phyloP scores from a whole-genome alignment of 2,329 filamentous ascomycete species.

The Hirsutella rhossiliensis region DNA sequence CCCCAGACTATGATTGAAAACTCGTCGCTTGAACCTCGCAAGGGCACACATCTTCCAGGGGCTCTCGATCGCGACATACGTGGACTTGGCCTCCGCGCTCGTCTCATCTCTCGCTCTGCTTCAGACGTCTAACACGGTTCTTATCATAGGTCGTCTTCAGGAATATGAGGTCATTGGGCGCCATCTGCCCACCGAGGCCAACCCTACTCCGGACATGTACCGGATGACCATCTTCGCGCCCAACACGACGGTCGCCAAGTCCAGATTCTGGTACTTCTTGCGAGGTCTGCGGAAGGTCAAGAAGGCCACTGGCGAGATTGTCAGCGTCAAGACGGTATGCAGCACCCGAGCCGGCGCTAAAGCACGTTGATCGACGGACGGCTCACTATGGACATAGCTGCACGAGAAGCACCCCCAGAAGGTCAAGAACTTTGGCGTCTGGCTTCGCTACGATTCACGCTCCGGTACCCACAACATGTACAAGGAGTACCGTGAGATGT shows the following conservation, averaged over 20 bases:
- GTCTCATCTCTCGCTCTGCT: too few relatives aligned
- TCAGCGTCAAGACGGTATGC: slow-evolving; percentile 83
- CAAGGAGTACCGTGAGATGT: slow-evolving; percentile 99
- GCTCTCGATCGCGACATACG: too few relatives aligned
- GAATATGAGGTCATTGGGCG: slow-evolving; percentile 99
- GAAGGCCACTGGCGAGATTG: slow-evolving; percentile 99
- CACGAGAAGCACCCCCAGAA: slow-evolving; percentile 97
- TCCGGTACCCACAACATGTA: slow-evolving; percentile 99
- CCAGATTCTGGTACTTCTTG: slow-evolving; percentile 99
- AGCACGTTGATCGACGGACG: not conserved
- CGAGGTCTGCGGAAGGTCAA: slow-evolving; percentile 99
- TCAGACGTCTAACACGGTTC: not conserved
- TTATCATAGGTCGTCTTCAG: slow-evolving; percentile 78
- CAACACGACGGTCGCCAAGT: slow-evolving; percentile 97
- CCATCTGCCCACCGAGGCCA: slow-evolving; percentile 94
- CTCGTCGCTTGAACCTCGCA: too few relatives aligned
- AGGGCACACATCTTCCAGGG: too few relatives aligned
- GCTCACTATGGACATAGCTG: slow-evolving; percentile 47
- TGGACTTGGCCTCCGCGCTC: too few relatives aligned
- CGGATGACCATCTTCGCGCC: slow-evolving; percentile 99
- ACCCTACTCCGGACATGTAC: slow-evolving; percentile 97
- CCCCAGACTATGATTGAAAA: too few relatives aligned
- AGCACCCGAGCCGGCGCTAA: not conserved
- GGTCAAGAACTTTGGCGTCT: slow-evolving; percentile 99
- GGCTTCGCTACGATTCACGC: slow-evolving; percentile 99